phyloP scores from a whole-genome alignment of 768 basidiomycete species.

The Cyclocybe cylindracea region DNA sequence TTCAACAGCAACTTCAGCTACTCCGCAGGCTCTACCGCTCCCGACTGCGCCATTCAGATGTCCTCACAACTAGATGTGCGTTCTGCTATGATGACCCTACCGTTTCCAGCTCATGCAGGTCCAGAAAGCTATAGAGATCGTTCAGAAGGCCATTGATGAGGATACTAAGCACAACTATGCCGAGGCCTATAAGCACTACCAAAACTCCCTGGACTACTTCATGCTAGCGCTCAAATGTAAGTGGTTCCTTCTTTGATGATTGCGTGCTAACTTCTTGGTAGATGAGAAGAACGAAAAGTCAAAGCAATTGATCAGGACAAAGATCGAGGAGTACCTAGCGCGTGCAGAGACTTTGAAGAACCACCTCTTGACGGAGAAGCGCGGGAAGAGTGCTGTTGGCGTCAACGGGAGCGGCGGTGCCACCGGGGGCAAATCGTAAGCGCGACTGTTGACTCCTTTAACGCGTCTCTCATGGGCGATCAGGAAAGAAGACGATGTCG shows the following conservation, averaged over 20 bases:
- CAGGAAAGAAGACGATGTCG: slow-evolving; percentile 65
- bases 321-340: slow-evolving; percentile 89
- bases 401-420: slow-evolving; percentile 46
- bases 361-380: slow-evolving; percentile 72
- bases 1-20: too few relatives aligned
- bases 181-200: slow-evolving; percentile 93
- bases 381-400: slow-evolving; percentile 47
- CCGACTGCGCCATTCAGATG: slow-evolving; percentile 28
- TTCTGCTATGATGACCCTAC: neutral
- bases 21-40: too few relatives aligned
- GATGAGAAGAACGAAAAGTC: slow-evolving; percentile 87
- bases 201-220: slow-evolving; percentile 96
- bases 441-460: neutral
- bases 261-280: slow-evolving; percentile 9
- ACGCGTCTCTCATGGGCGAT: too few relatives aligned
- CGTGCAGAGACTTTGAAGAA: slow-evolving; percentile 92
- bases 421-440: slow-evolving; percentile 49
- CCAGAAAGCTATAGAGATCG: slow-evolving; percentile 79
- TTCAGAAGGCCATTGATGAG: slow-evolving; percentile 90
- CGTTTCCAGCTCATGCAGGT: slow-evolving; percentile 1
- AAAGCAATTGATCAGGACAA: slow-evolving; percentile 79
- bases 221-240: slow-evolving; percentile 95
- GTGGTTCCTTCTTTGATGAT: neutral
- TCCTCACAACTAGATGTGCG: slow-evolving; percentile 53
- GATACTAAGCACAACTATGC: slow-evolving; percentile 92